Conservation (phyloP, 768 basidiomycete species). For the Macrolepiota dolichaula region DNA sequence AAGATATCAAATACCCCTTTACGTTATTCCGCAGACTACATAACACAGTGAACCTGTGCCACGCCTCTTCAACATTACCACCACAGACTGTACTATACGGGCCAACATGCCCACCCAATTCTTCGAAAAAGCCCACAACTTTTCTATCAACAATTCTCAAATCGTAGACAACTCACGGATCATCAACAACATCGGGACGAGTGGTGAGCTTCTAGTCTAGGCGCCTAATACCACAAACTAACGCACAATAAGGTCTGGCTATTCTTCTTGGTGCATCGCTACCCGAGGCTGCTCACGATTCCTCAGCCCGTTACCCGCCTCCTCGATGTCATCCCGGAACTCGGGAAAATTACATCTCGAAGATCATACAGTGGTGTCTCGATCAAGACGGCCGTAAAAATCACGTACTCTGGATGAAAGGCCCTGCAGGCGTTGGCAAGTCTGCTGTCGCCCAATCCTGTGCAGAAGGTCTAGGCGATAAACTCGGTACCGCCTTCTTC, state of each 20-base stretch:
- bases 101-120: neutral
- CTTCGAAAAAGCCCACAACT: neutral
- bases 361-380: neutral
- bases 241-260: neutral
- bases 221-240: neutral
- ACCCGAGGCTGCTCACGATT: neutral
- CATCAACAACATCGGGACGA: neutral
- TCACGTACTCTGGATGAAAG: neutral
- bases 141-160: neutral
- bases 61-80: neutral
- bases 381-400: neutral
- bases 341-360: neutral
- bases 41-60: neutral
- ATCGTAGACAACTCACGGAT: neutral
- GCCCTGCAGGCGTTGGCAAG: neutral
- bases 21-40: no score
- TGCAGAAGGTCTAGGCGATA: neutral
- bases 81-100: neutral
- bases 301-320: neutral
- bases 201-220: neutral
- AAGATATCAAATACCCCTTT: neutral
- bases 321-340: neutral
- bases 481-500: neutral
- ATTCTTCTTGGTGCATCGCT: neutral
- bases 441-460: constrained; percentile 1